Base-by-base conservation (phyloP, 1,284 basidiomycete genomes). In the Moesziomyces antarcticus region DNA sequence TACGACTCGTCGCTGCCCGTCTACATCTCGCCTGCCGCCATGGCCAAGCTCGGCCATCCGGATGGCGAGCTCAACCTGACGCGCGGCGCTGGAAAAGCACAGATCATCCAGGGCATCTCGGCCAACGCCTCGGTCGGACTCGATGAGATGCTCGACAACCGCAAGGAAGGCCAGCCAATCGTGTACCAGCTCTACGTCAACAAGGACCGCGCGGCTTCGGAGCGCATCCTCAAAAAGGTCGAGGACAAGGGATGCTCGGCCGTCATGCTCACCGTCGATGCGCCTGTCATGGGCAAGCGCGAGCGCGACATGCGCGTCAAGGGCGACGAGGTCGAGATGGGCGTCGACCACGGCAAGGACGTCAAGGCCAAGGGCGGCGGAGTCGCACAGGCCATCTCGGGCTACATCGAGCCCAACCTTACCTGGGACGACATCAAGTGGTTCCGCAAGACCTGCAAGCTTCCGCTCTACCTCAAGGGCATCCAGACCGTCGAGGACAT, bases 1-100 rank as follows among this genome's bases (percentile, higher is more conserved):
- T 61, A 55, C 48, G 46, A 51, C 1, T 62, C 48, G 30, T 33
- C 66, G 9, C 42, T 82, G 8, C 81, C 80, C 5, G 27, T 82
- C 18, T 95, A 94, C 84, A 92, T 93, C 50, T 90, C 90, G 47
- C 93, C 91, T 14, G 92, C 91, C 22, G 94, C 93, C 5, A 89
- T 95, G 71, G 93, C 93, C n/a, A 91, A 91, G 78, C 87, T 96
- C 3, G 93, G 93, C 1, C 94, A 97, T 80, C 93, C 93, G 1
- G 92, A 95, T 60, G 94, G 94, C 20, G 94, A 97, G 85, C 87
- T 95, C 46, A 95, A 94, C 84, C 89, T 96, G 62, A 92, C 92
- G 2, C 87, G 87, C 49, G 94, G 90, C 3, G 90, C 90, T 6
- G 89, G 88, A n/a, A 86, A 87, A 50, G 88, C 89, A 2, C 88